Evolutionary conservation across 1,284 basidiomycete species (phyloP), one percentile per base, ranked within the genome.

Genomic region (Ustilago cynodontis): DNA sequence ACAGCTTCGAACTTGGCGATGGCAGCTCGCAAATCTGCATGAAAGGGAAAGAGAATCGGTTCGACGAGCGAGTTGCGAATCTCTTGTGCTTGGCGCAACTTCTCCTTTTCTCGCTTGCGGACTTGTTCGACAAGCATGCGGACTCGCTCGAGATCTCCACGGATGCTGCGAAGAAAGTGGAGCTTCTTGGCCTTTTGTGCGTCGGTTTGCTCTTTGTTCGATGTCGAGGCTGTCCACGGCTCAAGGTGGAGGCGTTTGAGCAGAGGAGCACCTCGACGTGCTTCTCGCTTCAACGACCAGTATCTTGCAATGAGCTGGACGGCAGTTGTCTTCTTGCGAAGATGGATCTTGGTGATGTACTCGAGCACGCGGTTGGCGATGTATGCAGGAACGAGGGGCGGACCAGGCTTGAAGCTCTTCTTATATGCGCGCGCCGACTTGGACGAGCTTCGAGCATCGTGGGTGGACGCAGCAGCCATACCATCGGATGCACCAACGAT

Each of bases 211-310:
- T 93, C 92, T 45, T 90, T 87, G 76, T 90, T 91, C 1, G 88
- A 88, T 1, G 89, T 89, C 20, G 90, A 90, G 1, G 94, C 93
- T 0, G 96, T 97, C 97, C 96, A 99, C 0, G 96, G 97, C 88
- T 99, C 96, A 33, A 99, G 88, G 87, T 99, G 95, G 59, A 99
- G 86, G 55, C 97, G 87, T 87, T 98, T 99, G 79, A 99, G 87
- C 58, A 99, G 86, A 2, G 96, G 95, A 2, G 97, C 97, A 2
- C 97, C 97, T 47, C 96, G 88, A 68, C 96, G 90, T 0, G 91
- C 93, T 86, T 99, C 95, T 6, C 96, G 88, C 87, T 99, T 98
- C 86, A 99, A 86, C 84, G 95, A 98, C 96, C 96, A 99, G 85
- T 98, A 99, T 78, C 91, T 90, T 79, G 93, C 95, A 37, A 96